phyloP scores from a whole-genome alignment of 1,284 basidiomycete species.

The Exobasidium cylindrosporum region DNA sequence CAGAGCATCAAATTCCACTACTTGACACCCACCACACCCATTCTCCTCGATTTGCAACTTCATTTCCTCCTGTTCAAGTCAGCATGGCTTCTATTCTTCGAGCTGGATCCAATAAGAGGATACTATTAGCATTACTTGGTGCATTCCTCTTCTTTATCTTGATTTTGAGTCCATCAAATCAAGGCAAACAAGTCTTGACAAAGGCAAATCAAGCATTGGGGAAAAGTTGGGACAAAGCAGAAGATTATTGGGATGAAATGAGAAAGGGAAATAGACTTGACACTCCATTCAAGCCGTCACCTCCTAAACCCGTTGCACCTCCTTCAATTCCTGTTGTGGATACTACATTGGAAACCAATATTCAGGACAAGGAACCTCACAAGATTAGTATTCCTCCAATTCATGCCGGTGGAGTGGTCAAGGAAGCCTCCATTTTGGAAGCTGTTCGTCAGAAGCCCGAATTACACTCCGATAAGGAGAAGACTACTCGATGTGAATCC shows the following conservation, averaged over 20 bases:
- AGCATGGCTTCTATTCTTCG: neutral
- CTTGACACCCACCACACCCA: neutral
- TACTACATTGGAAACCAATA: neutral
- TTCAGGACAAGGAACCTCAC: neutral
- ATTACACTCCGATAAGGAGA: slow-evolving; percentile 40
- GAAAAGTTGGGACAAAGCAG: slow-evolving; percentile 4
- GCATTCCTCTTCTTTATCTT: slow-evolving; percentile 5
- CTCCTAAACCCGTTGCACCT: neutral
- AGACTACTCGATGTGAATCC: slow-evolving; percentile 43
- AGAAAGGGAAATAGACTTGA: neutral
- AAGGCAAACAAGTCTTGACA: slow-evolving; percentile 1
- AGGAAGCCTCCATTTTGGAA: slow-evolving; percentile 5
- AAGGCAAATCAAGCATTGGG: neutral
- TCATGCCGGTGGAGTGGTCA: neutral
- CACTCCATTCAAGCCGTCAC: neutral
- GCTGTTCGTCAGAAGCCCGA: slow-evolving; percentile 29
- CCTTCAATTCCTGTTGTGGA: neutral
- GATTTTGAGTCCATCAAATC: slow-evolving; percentile 1
- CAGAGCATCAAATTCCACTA: neutral
- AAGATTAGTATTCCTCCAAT: slow-evolving; percentile 1
- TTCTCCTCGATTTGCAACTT: slow-evolving; percentile 2
- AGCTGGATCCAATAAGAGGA: neutral
- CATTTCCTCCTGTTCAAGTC: neutral
- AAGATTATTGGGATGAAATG: slow-evolving; percentile 4
- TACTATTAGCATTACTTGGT: neutral